Conservation (phyloP, 2,329 filamentous ascomycete species). For the Myriosclerotinia curreyana region DNA sequence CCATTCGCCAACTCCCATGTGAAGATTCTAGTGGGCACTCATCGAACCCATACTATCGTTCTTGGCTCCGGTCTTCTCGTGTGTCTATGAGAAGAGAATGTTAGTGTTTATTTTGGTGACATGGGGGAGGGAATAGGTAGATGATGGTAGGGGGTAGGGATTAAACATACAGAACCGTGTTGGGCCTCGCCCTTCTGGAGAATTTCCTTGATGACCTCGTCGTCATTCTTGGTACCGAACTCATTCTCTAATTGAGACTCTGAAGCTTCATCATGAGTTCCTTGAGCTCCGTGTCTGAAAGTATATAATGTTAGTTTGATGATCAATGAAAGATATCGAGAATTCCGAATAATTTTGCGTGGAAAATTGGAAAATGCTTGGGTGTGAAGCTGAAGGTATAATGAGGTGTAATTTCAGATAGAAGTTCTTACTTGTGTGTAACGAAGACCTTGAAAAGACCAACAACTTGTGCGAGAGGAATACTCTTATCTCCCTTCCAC, state of each 20-base stretch:
- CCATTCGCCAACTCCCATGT: conserved; percentile 16
- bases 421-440: conserved; percentile 73
- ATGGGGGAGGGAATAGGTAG: neutral
- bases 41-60: conserved; percentile 37
- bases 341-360: neutral
- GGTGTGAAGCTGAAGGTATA: neutral
- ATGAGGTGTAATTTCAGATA: neutral
- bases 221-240: conserved; percentile 77
- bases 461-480: conserved; percentile 81
- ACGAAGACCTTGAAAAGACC: conserved; percentile 85
- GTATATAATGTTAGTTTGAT: conserved; percentile 1
- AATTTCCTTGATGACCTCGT: conserved; percentile 79
- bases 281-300: conserved; percentile 78
- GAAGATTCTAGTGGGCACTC: conserved; percentile 33
- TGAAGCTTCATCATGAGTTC: conserved; percentile 71
- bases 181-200: conserved; percentile 72
- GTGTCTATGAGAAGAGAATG: conserved; percentile 32
- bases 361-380: too few species aligned
- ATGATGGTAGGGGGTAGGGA: conserved; percentile 14
- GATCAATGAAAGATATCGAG: neutral
- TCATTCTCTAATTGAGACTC: conserved; percentile 75
- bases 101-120: conserved; percentile 21
- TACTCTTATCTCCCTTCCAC: conserved; percentile 76
- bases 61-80: conserved; percentile 39
- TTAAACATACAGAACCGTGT: conserved; percentile 51